Base-by-base conservation (phyloP, 331 rosid genomes). In the Acacia concinna region DNA sequence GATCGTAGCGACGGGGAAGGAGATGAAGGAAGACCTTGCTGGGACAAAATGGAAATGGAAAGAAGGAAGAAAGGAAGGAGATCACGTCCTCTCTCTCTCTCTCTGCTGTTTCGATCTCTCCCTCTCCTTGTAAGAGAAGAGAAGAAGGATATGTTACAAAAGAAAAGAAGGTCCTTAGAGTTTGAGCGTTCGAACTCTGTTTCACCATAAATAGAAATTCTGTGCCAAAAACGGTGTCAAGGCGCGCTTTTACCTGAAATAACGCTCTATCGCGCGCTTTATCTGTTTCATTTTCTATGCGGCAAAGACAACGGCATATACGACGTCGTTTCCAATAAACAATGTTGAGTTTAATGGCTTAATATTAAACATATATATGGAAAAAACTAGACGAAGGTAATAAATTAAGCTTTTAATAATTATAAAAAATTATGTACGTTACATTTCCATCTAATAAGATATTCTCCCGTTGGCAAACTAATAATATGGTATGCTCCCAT, bases 221-320 rank as follows among this genome's bases (percentile, higher is more conserved):
- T 25, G 56, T 41, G 37, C 74, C 8, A 35, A 34, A 8, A 68
- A 52, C 44, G 73, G 76, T 14, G 71, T 32, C 8, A 1, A 44
- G 31, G 52, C 44, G 23, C 14, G 54, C 71, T 34, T 30, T 69
- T 63, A 71, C 82, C 82, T 79, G 52, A 79, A 79, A 79, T 71
- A 71, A 41, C 82, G 78, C 73, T 34, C 65, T 3, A 46, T 78
- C 76, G 23, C 62, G 76, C 3, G 23, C 71, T 73, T 40, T 34
- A 28, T 20, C 46, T 30, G 15, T 62, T 76, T 44, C 32, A 0
- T 44, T 74, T 57, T 5, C 60, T 34, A 12, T 51, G 18, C 47
- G 30, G 9, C 23, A 10, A 4, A 12, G 47, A n/a, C 47, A 20
- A 8, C 34, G 5, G 3, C 34, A 23, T 4, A 10, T 68, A 40